Percentiles rank a stretch among this genome's conserved stretches.
Conservation (phyloP, 192 early-diverging fungal species). For the Backusella tarrabulga region DNA sequence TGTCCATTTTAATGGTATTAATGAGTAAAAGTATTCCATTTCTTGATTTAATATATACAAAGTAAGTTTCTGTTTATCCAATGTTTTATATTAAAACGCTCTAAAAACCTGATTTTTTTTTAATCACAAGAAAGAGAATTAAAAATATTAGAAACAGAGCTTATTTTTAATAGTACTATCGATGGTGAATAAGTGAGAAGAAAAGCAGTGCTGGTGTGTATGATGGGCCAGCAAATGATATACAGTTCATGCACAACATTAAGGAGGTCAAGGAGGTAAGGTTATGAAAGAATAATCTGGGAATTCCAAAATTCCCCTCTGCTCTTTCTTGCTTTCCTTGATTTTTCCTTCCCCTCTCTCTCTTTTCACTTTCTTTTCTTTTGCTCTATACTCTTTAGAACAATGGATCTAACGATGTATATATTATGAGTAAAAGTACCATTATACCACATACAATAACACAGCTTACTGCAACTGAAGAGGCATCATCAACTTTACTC, state of each 20-base stretch:
- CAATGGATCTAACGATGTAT: constrained; percentile 1
- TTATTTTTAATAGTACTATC: background rate
- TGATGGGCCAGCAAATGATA: background rate
- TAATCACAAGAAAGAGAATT: background rate
- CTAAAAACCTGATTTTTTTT: background rate
- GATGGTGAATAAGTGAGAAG: background rate
- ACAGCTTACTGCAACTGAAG: background rate
- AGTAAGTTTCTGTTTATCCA: background rate
- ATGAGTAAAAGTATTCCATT: background rate
- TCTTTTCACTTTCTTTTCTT: background rate
- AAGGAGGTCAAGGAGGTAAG: background rate
- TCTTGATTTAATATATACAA: background rate
- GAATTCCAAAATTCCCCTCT: constrained; percentile 1
- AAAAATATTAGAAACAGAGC: background rate
- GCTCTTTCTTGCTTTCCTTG: background rate
- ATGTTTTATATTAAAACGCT: too few species aligned
- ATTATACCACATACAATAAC: constrained; percentile 3
- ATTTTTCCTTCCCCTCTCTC: background rate
- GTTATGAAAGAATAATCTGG: constrained; percentile 3
- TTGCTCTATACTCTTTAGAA: background rate
- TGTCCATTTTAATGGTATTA: background rate
- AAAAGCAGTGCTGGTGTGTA: background rate
- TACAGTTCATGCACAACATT: background rate
- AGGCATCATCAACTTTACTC: constrained; percentile 4
- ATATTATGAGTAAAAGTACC: constrained; percentile 6